Evolutionary conservation across 1,139 yeast species (phyloP), one percentile per base, ranked within the genome.

Genomic region (Pneumocystis oryctolagi): DNA sequence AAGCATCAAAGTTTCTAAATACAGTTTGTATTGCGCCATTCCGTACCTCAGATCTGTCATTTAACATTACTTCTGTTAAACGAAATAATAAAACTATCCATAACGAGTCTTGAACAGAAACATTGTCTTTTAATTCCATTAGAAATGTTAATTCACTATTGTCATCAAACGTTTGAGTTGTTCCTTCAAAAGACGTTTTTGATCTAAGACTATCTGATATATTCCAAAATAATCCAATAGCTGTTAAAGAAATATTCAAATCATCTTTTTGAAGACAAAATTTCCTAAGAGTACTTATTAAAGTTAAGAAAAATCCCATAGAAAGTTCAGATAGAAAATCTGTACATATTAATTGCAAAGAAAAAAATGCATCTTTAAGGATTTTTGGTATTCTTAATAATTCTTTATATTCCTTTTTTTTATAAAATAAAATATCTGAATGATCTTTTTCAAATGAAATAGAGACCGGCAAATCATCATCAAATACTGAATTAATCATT

Each of bases 401-500:
- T 25, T 28, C 14, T 47, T 14, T 47, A 47, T 25, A 14, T 25
- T 25, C n/a, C 31, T 12, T 47, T 25, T 20, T 20, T 25, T 28
- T 47, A 9, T 9, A 47, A 47, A 25, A 28, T 12, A 47, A 47
- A 28, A 47, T 47, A 47, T 47, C 55, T 47, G 55, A 47, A 47
- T 47, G 55, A 47, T 47, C 30, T 25, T 47, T 9, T 3, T 47
- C 12, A 47, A 47, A 47, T 25, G 55, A 47, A 25, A 28, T 14
- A 47, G 30, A 47, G 25, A n/a, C 8, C 9, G 55, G 5, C 5
- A 9, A 25, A 3, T 47, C 55, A 8, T 47, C 30, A 5, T 12
- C 76, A 70, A 89, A 87, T 1, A 92, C 87, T 8, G 85, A 79
- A 68, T 84, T 84, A 60, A 89, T 78, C 61, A 89, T 84, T 37